These are phyloP conservation scores for Ramichloridium luteum DNA, from an alignment of 2,329 filamentous ascomycete genomes.

Conservation along the genomic window DNA sequence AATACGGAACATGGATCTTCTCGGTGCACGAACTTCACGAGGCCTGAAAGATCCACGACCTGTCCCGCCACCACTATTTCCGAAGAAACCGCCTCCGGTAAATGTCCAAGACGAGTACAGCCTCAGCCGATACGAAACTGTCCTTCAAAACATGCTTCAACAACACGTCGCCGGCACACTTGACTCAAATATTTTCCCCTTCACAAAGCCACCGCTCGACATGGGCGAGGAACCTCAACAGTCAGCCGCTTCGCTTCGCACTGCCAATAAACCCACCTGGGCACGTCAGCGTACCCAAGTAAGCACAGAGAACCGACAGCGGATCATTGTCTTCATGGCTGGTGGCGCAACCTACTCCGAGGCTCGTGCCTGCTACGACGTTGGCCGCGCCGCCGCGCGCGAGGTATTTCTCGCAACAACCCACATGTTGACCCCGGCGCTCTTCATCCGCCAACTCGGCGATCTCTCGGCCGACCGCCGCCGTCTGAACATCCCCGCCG, in stretches of 20 bases:
- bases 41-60: conserved; percentile 67
- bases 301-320: conserved; percentile 69
- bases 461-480: conserved; percentile 67
- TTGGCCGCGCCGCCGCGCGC: conserved; percentile 56
- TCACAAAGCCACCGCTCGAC: conserved; percentile 46
- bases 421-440: conserved; percentile 78
- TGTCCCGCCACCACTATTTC: conserved; percentile 56
- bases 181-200: conserved; percentile 34
- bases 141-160: conserved; percentile 72
- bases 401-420: conserved; percentile 83
- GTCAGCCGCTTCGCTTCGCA: conserved; percentile 58
- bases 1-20: conserved; percentile 64
- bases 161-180: conserved; percentile 38
- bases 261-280: conserved; percentile 84
- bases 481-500: conserved; percentile 66
- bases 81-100: conserved; percentile 46
- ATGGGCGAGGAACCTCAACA: conserved; percentile 42
- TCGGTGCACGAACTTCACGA: conserved; percentile 62
- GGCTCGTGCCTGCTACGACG: conserved; percentile 76
- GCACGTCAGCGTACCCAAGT: conserved; percentile 58
- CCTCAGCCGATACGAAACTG: conserved; percentile 77
- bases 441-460: conserved; percentile 71
- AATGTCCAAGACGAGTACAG: conserved; percentile 62
- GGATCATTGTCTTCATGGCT: conserved; percentile 87
- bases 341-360: conserved; percentile 93